Evolutionary conservation across 148 eudicot species (phyloP).

Genomic region (Camellia japonica): DNA sequence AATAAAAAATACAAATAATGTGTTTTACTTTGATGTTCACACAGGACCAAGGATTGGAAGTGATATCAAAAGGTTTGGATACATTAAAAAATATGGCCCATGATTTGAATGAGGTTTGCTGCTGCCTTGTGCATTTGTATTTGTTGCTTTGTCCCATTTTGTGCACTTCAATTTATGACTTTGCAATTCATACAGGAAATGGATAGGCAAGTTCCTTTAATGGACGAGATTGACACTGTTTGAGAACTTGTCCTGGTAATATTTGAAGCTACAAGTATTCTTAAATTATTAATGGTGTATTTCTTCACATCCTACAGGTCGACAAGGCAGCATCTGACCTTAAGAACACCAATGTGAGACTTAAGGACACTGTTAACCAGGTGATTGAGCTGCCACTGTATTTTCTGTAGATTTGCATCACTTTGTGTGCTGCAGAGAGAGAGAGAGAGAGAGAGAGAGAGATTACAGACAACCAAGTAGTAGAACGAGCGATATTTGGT

Average conservation of each 20-base stretch:
- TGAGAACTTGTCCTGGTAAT: constrained; percentile 15
- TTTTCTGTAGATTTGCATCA: not conserved
- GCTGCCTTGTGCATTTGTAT: not conserved
- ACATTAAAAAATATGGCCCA: constrained; percentile 91
- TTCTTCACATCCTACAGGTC: constrained; percentile 45
- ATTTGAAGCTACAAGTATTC: constrained; percentile 2
- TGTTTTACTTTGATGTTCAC: constrained; percentile 17
- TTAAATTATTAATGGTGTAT: not conserved
- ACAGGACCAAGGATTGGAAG: constrained; percentile 93
- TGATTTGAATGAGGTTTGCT: constrained; percentile 95
- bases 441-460: too few relatives aligned
- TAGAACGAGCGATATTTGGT: too few relatives aligned
- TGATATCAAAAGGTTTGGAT: constrained; percentile 93
- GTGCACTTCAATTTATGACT: constrained; percentile 4
- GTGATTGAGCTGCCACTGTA: constrained; percentile 33
- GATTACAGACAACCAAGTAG: too few relatives aligned
- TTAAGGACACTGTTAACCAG: constrained; percentile 92
- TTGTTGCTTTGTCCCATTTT: constrained; percentile 8
- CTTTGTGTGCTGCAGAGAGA: not conserved
- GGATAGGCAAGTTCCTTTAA: constrained; percentile 95
- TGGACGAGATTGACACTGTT: constrained; percentile 97
- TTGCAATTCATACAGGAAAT: constrained; percentile 54
- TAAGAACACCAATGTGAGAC: constrained; percentile 94
- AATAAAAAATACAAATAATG: not conserved
- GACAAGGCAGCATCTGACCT: constrained; percentile 92